phyloP scores from a whole-genome alignment of 306 rosid genomes.

The Elaeagnus macrophylla region DNA sequence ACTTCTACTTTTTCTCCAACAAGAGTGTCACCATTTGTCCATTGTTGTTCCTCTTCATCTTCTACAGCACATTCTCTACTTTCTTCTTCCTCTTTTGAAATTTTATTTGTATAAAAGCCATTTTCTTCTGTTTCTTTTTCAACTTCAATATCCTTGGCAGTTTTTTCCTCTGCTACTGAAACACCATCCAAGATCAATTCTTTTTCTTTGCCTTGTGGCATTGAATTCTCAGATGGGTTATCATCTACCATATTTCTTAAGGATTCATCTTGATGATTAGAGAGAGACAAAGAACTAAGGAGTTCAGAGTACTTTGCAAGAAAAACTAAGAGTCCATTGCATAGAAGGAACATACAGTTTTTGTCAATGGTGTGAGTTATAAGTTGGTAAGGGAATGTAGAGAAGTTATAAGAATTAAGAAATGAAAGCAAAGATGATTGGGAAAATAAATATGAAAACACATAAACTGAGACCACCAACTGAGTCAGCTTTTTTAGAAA shows the following conservation, averaged over 20 bases:
- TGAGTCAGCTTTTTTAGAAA: no score
- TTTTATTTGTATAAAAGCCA: neutral
- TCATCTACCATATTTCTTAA: neutral
- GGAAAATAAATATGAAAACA: no score
- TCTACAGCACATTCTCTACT: constrained; percentile 2
- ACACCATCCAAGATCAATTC: neutral
- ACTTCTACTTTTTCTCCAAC: neutral
- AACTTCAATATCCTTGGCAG: constrained; percentile 9
- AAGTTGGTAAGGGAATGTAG: constrained; percentile 38
- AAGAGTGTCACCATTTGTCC: neutral
- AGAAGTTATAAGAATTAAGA: constrained; percentile 44
- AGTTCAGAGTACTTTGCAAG: constrained; percentile 34
- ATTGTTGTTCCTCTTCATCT: constrained; percentile 1
- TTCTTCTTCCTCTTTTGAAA: neutral
- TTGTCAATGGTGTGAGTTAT: constrained; percentile 47
- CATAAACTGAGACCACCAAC: no score
- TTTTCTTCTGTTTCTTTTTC: constrained; percentile 10
- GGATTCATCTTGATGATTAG: neutral
- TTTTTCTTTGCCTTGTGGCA: neutral
- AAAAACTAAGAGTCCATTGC: constrained; percentile 58
- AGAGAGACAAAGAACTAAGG: neutral
- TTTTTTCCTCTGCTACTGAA: neutral
- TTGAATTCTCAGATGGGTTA: neutral
- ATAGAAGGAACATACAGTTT: constrained; percentile 62
- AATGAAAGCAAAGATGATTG: constrained; percentile 13